These are phyloP conservation scores for Annulohypoxylon nitens DNA, from an alignment of 495 filamentous ascomycete species.

Conservation along the genomic window DNA sequence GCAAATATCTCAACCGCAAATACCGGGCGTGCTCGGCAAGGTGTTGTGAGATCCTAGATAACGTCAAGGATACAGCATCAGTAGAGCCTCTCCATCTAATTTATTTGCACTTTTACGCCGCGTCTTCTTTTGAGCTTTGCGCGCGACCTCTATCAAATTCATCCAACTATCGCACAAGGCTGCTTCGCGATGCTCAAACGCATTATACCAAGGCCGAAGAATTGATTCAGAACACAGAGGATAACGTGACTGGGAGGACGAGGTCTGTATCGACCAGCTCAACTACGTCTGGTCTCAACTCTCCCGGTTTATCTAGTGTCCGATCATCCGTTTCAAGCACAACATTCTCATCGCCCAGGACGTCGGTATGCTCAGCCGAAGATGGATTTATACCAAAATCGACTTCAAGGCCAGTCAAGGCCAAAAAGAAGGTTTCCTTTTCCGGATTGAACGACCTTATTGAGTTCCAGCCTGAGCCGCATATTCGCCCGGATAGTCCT, in stretches of 20 bases:
- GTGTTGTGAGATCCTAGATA: slow-evolving; percentile 62
- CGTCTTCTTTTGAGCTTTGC: slow-evolving; percentile 65
- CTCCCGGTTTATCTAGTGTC: slow-evolving; percentile 61
- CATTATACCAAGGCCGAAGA: slow-evolving; percentile 62
- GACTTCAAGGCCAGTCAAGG: slow-evolving; percentile 33
- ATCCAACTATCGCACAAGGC: slow-evolving; percentile 58
- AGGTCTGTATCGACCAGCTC: slow-evolving; percentile 54
- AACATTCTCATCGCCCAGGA: slow-evolving; percentile 57
- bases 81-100: slow-evolving; percentile 64
- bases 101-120: slow-evolving; percentile 68
- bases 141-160: slow-evolving; percentile 61
- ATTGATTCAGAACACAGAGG: slow-evolving; percentile 57
- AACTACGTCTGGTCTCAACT: slow-evolving; percentile 58
- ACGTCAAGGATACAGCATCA: slow-evolving; percentile 55
- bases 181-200: slow-evolving; percentile 62
- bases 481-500: slow-evolving; percentile 62
- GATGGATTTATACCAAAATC: slow-evolving; percentile 45
- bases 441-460: slow-evolving; percentile 56
- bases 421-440: slow-evolving; percentile 68
- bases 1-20: slow-evolving; percentile 58
- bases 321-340: slow-evolving; percentile 58
- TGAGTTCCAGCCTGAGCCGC: slow-evolving; percentile 55
- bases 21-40: slow-evolving; percentile 61
- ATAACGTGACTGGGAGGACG: slow-evolving; percentile 50
- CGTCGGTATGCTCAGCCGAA: slow-evolving; percentile 58